Percentiles rank a stretch among this genome's conserved stretches.
These are phyloP conservation scores for Tetracladium setigerum DNA, from an alignment of 495 filamentous ascomycete species.

Conservation along the genomic window DNA sequence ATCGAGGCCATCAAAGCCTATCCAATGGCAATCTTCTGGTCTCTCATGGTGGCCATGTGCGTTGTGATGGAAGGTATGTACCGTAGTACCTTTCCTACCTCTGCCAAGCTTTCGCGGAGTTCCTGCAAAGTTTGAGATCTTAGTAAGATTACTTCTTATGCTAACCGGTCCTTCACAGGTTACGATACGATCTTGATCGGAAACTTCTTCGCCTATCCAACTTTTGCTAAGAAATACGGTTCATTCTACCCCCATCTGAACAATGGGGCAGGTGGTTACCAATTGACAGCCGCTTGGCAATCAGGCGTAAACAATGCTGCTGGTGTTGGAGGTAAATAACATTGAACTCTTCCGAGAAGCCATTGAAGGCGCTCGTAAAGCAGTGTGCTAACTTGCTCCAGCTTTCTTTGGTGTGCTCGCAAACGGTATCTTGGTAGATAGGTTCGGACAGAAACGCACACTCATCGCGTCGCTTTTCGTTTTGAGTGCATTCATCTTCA, in stretches of 20 bases:
- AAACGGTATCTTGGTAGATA: slow-evolving; percentile 34
- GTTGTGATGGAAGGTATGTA: slow-evolving; percentile 34
- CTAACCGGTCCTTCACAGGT: slow-evolving; percentile 5
- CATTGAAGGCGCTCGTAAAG: slow-evolving; percentile 31
- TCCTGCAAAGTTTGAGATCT: too few relatives aligned
- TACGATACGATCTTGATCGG: slow-evolving; percentile 34
- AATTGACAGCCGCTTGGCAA: slow-evolving; percentile 36
- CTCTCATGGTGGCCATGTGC: slow-evolving; percentile 25
- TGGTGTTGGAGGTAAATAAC: slow-evolving; percentile 25
- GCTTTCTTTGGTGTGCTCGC: slow-evolving; percentile 32
- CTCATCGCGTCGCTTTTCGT: slow-evolving; percentile 33
- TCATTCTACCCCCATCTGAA: slow-evolving; percentile 20
- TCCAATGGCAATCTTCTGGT: slow-evolving; percentile 26
- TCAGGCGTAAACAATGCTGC: slow-evolving; percentile 34
- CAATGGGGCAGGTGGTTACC: slow-evolving; percentile 13
- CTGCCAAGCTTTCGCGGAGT: not conserved
- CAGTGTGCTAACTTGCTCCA: slow-evolving; percentile 24
- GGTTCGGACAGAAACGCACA: slow-evolving; percentile 35
- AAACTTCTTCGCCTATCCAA: slow-evolving; percentile 27
- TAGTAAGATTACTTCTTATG: not conserved
- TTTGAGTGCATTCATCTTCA: slow-evolving; percentile 36
- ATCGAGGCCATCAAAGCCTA: slow-evolving; percentile 24
- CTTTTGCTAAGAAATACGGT: slow-evolving; percentile 25
- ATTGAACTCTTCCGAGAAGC: slow-evolving; percentile 52
- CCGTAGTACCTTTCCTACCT: slow-evolving; percentile 16